Evolutionary conservation across 768 basidiomycete genomes (phyloP).

Genomic region (Naganishia vishniacii): DNA sequence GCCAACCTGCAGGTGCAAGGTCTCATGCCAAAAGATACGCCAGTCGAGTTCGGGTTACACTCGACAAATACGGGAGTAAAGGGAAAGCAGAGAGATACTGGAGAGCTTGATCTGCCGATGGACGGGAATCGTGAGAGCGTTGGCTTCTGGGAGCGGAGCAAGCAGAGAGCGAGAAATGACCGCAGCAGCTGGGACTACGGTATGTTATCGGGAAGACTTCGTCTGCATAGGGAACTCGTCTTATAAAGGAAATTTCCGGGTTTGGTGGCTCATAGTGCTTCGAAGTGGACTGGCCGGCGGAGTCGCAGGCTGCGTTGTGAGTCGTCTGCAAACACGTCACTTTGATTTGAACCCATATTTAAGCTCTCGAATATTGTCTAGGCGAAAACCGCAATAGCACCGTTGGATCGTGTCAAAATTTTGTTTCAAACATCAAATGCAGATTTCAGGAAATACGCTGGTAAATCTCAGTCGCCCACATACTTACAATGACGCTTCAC

Average conservation of each 20-base stretch:
- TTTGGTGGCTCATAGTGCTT: conserved; percentile 54
- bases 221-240: no score
- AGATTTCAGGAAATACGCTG: conserved; percentile 88
- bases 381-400: conserved; percentile 93
- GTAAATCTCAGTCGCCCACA: conserved; percentile 51
- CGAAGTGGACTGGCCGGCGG: conserved; percentile 89
- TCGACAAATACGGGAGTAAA: background rate
- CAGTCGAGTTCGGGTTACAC: conserved; percentile 3
- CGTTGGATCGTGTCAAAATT: conserved; percentile 95
- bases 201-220: no score
- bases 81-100: background rate
- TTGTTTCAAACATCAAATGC: conserved; percentile 95
- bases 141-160: conserved; percentile 38
- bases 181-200: conserved; percentile 48
- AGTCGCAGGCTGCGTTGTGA: conserved; percentile 83
- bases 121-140: background rate
- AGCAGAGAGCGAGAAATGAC: conserved; percentile 43
- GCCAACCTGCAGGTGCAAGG: conserved; percentile 3
- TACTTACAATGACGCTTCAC: background rate
- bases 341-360: no score
- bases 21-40: background rate
- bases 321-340: conserved; percentile 49
- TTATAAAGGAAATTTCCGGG: no score
- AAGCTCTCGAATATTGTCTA: conserved; percentile 44
- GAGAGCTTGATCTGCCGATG: background rate